phyloP scores from a whole-genome alignment of 345 rosid genomes.

The Populus alba region DNA sequence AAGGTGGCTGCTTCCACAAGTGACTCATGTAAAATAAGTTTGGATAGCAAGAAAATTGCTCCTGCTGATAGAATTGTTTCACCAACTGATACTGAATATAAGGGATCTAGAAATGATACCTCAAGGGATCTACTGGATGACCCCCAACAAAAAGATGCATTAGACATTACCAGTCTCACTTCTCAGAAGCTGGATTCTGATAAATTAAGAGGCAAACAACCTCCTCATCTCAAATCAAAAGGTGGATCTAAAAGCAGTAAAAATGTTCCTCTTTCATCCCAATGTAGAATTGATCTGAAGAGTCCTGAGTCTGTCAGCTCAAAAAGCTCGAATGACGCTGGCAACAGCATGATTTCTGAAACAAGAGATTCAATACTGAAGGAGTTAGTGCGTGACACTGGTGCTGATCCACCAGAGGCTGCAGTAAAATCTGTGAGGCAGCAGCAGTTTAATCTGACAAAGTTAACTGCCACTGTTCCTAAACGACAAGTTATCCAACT shows the following conservation, averaged over 20 bases:
- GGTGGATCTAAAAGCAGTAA: constrained; percentile 31
- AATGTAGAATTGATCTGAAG: constrained; percentile 27
- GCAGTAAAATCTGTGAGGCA: constrained; percentile 44
- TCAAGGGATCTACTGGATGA: constrained; percentile 34
- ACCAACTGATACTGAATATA: constrained; percentile 28
- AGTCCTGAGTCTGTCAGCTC: constrained; percentile 33
- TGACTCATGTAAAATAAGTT: constrained; percentile 28
- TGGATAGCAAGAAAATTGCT: constrained; percentile 30
- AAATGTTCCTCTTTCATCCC: constrained; percentile 28
- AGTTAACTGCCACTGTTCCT: constrained; percentile 52
- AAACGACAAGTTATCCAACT: constrained; percentile 94
- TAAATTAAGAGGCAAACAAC: constrained; percentile 22
- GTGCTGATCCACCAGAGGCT: constrained; percentile 50
- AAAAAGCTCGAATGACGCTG: constrained; percentile 30
- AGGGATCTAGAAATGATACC: constrained; percentile 25
- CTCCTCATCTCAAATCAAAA: constrained; percentile 22
- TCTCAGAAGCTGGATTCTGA: constrained; percentile 39
- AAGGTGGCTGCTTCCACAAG: constrained; percentile 29
- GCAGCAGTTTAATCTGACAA: constrained; percentile 37
- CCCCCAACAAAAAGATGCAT: constrained; percentile 28
- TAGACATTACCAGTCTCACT: constrained; percentile 26
- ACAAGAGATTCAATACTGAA: constrained; percentile 43
- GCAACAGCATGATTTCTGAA: constrained; percentile 31
- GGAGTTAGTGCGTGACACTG: constrained; percentile 42
- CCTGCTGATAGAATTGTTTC: constrained; percentile 33